These are phyloP conservation scores for Ophiostoma ulmi DNA, from an alignment of 2,329 filamentous ascomycete genomes.

Conservation along the genomic window DNA sequence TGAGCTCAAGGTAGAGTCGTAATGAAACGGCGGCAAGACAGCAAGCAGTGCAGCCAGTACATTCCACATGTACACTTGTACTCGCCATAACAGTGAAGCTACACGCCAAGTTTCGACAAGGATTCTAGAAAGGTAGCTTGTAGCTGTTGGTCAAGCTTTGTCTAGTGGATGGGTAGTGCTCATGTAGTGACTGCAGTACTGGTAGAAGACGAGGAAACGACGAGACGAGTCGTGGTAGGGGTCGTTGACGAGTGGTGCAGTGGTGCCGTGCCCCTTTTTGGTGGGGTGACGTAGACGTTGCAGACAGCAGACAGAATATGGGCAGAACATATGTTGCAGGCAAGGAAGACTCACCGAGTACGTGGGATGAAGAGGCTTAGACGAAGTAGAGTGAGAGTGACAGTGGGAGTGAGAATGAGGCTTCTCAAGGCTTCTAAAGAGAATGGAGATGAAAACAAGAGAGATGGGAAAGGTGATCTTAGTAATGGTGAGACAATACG, in stretches of 20 bases:
- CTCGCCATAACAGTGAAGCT: background rate
- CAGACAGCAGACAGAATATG: slow-evolving; percentile 3
- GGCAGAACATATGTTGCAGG: slow-evolving; percentile 5
- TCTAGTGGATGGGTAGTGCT: background rate
- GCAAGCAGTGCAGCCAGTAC: background rate
- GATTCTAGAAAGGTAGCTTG: background rate
- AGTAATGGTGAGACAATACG: background rate
- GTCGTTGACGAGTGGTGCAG: background rate
- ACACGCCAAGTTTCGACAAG: slow-evolving; percentile 1
- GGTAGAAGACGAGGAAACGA: background rate
- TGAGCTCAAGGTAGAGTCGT: background rate
- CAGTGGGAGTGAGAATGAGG: too few relatives aligned
- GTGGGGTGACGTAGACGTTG: slow-evolving; percentile 22
- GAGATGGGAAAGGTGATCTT: background rate
- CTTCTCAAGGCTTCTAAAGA: background rate
- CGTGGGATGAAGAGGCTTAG: background rate
- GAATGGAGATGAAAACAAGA: background rate
- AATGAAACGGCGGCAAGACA: slow-evolving; percentile 10
- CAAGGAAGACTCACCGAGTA: background rate
- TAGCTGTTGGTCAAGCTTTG: background rate
- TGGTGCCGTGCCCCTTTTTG: slow-evolving; percentile 17
- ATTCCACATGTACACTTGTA: background rate
- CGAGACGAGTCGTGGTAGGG: background rate
- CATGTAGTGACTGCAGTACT: background rate
- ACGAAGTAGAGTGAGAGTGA: background rate